Percentiles rank a stretch among this genome's conserved stretches.
Evolutionary conservation across 495 filamentous ascomycete species (phyloP).

Genomic region (Terfezia boudieri): DNA sequence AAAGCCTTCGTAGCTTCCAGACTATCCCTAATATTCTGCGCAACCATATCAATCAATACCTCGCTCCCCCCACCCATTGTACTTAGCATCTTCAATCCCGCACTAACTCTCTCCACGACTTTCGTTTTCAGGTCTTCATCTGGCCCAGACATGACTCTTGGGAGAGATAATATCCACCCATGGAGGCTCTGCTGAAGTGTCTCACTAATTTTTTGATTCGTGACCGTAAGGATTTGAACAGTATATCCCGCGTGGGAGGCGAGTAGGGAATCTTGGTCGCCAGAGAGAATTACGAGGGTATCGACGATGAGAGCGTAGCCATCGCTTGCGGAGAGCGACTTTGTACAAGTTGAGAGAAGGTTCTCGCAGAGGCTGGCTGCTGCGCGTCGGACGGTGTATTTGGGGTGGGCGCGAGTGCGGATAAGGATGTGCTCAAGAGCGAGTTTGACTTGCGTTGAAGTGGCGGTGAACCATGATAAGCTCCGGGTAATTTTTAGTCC

Average conservation of each 20-base stretch:
- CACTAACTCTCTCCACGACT: slow-evolving; percentile 48
- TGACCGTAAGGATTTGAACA: slow-evolving; percentile 37
- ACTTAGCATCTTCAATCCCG: slow-evolving; percentile 45
- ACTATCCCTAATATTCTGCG: slow-evolving; percentile 39
- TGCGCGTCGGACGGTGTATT: slow-evolving; percentile 43
- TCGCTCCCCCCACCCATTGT: slow-evolving; percentile 43
- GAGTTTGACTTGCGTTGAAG: slow-evolving; percentile 59
- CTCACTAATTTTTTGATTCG: slow-evolving; percentile 41
- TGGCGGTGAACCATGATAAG: slow-evolving; percentile 60
- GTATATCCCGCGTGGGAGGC: slow-evolving; percentile 18
- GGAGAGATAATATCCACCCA: slow-evolving; percentile 58
- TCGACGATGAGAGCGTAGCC: slow-evolving; percentile 54
- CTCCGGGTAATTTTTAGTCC: slow-evolving; percentile 21
- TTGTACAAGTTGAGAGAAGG: slow-evolving; percentile 29
- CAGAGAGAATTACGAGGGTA: slow-evolving; percentile 52
- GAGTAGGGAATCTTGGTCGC: slow-evolving; percentile 25
- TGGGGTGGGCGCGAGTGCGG: slow-evolving; percentile 52
- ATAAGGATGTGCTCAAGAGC: slow-evolving; percentile 51
- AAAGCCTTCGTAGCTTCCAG: slow-evolving; percentile 12
- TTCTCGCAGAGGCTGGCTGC: slow-evolving; percentile 46
- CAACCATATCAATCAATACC: slow-evolving; percentile 44
- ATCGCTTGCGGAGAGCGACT: slow-evolving; percentile 18
- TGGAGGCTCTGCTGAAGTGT: slow-evolving; percentile 50
- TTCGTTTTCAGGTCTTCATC: slow-evolving; percentile 56
- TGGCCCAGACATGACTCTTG: slow-evolving; percentile 60